Conservation (phyloP, 2,329 filamentous ascomycete species). For the Periconia digitata region DNA sequence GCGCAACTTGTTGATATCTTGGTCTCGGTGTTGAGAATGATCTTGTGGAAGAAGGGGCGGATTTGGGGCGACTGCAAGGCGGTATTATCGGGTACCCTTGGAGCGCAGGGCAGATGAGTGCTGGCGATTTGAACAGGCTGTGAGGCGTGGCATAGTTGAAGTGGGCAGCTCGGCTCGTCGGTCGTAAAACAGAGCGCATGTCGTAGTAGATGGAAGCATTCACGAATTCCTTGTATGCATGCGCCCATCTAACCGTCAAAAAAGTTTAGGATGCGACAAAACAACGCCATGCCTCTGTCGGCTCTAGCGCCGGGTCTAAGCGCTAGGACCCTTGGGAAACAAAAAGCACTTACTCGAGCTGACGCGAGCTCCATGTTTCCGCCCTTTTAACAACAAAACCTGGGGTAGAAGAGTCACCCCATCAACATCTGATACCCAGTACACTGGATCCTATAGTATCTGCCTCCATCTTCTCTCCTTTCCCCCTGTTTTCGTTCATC, state of each 20-base stretch:
- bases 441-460: conserved; percentile 10
- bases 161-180: conserved; percentile 28
- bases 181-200: conserved; percentile 37
- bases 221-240: neutral
- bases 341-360: neutral
- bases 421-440: conserved; percentile 7
- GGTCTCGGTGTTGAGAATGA: conserved; percentile 28
- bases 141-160: conserved; percentile 15
- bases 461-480: conserved; percentile 13
- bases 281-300: neutral
- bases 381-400: conserved; percentile 15
- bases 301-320: neutral
- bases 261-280: neutral
- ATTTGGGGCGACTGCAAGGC: conserved; percentile 9
- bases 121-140: conserved; percentile 19
- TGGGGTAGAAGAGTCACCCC: conserved; percentile 33
- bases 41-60: conserved; percentile 8
- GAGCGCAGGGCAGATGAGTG: conserved; percentile 40
- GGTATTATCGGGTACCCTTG: conserved; percentile 20
- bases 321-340: neutral
- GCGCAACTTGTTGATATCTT: conserved; percentile 18
- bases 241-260: neutral
- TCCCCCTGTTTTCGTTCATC: conserved; percentile 6
- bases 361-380: neutral
- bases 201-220: conserved; percentile 10